Base-by-base conservation (phyloP, 2,329 filamentous ascomycete species). In the Nigrospora osmanthi region DNA sequence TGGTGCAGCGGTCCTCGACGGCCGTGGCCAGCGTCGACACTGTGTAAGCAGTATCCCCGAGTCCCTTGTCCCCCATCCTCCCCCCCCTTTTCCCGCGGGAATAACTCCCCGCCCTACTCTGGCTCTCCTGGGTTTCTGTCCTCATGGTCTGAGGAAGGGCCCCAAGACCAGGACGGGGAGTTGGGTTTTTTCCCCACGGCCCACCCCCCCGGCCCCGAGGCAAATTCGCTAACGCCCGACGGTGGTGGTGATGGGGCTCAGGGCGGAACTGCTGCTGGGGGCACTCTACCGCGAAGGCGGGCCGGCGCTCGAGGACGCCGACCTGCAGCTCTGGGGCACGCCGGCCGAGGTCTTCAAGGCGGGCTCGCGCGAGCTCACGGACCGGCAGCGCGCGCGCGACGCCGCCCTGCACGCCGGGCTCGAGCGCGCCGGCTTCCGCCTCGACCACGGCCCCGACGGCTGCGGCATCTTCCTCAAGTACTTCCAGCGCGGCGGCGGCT, bases 1-100 rank as follows among this genome's bases (percentile, higher is more conserved):
- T 83, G 57, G 65, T 83, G 4, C 79, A 83, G 60, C 70, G 79
- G 19, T 73, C 71, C 32, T 71, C 71, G 4, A 82, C 79, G 0
- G 72, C 69, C 42, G 73, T 83, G 14, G 38, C 39, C 14, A 35
- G 44, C 35, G 34, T 19, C n/a, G 40, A 46, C 13, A 43, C 44
- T 4, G 38, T 46, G 23, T 23, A 23, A 23, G 19, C 19, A 23
- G 19, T 6, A 23, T 23, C 19, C n/a, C 19, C 19, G 19, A 6
- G 19, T 23, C 19, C 19, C 4, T 23, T 4, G 19, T 23, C 19
- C 19, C 19, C 19, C 19, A 6, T 6, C 19, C 19, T 4, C 19
- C 4, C 19, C 4, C 19, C 19, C 19, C n/a, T n/a, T 23, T 23
- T 23, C 6, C 19, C 4, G 19, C 19, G 6, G 4, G 19, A 23